These are phyloP conservation scores for Crotalaria pallida DNA, from an alignment of 306 rosid species.

Conservation along the genomic window DNA sequence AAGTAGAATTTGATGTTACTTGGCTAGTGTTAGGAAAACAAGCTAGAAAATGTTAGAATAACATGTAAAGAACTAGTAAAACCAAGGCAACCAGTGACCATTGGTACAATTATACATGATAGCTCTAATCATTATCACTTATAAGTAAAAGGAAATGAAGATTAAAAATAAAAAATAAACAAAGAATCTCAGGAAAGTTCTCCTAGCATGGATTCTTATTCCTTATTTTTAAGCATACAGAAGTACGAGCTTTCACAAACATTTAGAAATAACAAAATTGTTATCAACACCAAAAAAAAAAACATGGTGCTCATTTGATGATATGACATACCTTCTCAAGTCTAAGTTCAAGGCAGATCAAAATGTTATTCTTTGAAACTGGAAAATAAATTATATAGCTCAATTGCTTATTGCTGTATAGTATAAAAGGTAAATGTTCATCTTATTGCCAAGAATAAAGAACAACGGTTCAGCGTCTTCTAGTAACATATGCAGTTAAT, in stretches of 20 bases:
- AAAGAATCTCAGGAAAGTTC: background rate
- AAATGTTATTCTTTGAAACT: conserved; percentile 23
- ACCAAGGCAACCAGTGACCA: too few relatives aligned
- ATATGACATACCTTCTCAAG: background rate
- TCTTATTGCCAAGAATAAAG: conserved; percentile 21
- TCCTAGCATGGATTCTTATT: background rate
- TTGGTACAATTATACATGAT: too few relatives aligned
- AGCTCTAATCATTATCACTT: background rate
- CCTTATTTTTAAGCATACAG: background rate
- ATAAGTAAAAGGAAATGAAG: background rate
- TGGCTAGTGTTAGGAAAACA: too few relatives aligned
- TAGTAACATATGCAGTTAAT: conserved; percentile 57
- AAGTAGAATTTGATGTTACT: too few relatives aligned
- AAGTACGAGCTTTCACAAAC: background rate
- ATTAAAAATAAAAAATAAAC: too few relatives aligned
- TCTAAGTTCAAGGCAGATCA: background rate
- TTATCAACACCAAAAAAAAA: background rate
- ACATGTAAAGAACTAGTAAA: too few relatives aligned
- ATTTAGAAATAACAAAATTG: background rate
- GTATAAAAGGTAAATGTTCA: conserved; percentile 22
- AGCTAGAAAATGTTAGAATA: too few relatives aligned
- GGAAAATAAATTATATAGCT: conserved; percentile 14
- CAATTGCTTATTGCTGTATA: background rate
- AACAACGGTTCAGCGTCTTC: conserved; percentile 44
- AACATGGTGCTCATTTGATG: background rate